These are phyloP conservation scores for Isabelozyma pseudorhagii DNA, from an alignment of 805 yeast genomes.

Conservation along the genomic window DNA sequence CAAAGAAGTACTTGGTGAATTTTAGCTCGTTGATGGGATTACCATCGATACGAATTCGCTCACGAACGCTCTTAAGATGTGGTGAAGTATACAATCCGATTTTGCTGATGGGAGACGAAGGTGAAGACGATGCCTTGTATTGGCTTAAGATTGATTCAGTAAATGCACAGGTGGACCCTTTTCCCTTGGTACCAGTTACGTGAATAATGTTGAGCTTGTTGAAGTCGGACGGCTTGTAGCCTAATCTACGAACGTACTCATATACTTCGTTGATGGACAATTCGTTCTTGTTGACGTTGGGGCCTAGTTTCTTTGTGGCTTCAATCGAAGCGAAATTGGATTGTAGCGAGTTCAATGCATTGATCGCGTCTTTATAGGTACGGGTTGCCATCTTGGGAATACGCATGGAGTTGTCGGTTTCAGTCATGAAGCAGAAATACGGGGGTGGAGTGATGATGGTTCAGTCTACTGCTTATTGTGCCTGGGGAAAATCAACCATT, in stretches of 20 bases:
- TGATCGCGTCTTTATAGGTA: slow-evolving; percentile 67
- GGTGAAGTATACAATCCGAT: slow-evolving; percentile 96
- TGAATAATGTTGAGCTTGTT: slow-evolving; percentile 78
- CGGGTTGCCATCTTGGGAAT: slow-evolving; percentile 8
- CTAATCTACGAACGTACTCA: slow-evolving; percentile 37
- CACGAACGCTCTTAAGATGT: slow-evolving; percentile 89
- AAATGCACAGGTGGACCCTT: slow-evolving; percentile 97
- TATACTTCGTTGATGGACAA: slow-evolving; percentile 79
- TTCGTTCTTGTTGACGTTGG: slow-evolving; percentile 52
- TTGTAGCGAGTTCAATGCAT: slow-evolving; percentile 80
- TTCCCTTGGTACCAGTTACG: slow-evolving; percentile 97
- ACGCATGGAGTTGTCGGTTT: slow-evolving; percentile 5
- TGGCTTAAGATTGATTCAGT: slow-evolving; percentile 74
- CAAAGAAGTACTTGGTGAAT: slow-evolving; percentile 88
- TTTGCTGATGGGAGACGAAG: slow-evolving; percentile 41
- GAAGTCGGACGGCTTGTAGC: slow-evolving; percentile 56
- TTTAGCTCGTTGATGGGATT: slow-evolving; percentile 74
- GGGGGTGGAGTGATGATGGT: not conserved
- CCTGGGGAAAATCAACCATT: too few relatives aligned
- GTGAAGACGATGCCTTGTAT: slow-evolving; percentile 35
- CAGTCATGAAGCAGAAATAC: not conserved
- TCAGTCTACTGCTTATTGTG: slow-evolving; percentile 1
- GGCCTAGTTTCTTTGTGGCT: slow-evolving; percentile 70
- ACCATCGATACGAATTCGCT: slow-evolving; percentile 85
- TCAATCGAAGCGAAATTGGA: slow-evolving; percentile 89